Evolutionary conservation across 2,329 filamentous ascomycete species (phyloP), one percentile per base, ranked within the genome.

Genomic region (Periconia sp.): DNA sequence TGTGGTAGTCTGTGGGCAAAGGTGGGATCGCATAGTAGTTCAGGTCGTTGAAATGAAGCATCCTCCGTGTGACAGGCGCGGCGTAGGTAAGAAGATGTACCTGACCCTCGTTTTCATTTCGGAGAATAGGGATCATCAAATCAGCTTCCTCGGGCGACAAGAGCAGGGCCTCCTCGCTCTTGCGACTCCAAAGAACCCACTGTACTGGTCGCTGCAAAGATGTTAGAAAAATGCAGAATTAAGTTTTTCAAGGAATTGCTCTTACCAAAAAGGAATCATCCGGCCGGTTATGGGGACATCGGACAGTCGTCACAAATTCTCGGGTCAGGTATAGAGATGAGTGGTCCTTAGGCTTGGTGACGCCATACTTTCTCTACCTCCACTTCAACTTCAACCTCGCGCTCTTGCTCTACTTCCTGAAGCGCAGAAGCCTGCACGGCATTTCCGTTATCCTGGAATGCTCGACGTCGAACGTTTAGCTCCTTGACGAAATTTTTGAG

Each of bases 81-180:
- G 85, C 76, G 54, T 89, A 89, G 0, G 77, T 71, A 0, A 88
- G 60, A 0, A 89, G 71, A 50, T 82, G 76, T 0, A 78, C 76
- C 8, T 27, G 23, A 8, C 23, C 8, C 3, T 27, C 23, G 5
- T 27, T 3, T 3, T 35, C 17, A 0, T 41, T 14, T 0, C 43
- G 17, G 40, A 87, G 57, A 0, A 76, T 56, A 0, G 77, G 76
- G 2, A 89, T 75, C 0, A 88, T 57, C 0, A 62, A 43, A 51
- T 89, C 83, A 0, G 80, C 84, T 64, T 90, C 87, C 58, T 89
- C 86, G 0, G 85, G 82, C 27, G 82, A 83, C 1, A 89, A 63
- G 1, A 89, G 65, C 0, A 90, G 57, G 0, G 80, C 86, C 0
- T 75, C 79, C 7, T 81, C 62, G 0, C 73, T 71, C 0, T 59